Evolutionary conservation across 352 stramenopile genomes (phyloP).

Genomic region (Hyaloperonospora arabidopsidis): DNA sequence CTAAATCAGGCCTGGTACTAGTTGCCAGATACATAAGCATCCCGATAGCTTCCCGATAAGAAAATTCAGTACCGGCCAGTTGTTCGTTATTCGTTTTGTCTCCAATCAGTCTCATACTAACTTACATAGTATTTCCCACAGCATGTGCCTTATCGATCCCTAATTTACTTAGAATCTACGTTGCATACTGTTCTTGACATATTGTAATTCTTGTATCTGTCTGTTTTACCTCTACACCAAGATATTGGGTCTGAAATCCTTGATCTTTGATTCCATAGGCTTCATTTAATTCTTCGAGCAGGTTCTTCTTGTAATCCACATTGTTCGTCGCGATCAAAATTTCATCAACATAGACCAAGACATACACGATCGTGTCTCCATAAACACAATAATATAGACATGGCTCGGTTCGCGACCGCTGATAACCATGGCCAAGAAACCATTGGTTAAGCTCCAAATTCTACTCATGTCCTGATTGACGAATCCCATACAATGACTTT

Average conservation of each 20-base stretch:
- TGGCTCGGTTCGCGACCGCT: neutral
- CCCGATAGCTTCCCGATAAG: constrained; percentile 14
- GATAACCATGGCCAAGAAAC: neutral
- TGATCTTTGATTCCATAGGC: neutral
- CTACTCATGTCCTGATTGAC: neutral
- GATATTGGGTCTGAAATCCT: neutral
- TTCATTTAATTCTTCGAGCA: neutral
- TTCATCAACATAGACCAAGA: neutral
- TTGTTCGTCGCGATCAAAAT: neutral
- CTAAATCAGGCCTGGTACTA: neutral
- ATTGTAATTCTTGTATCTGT: neutral
- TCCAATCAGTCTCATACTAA: constrained; percentile 4
- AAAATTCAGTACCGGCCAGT: neutral
- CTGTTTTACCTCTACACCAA: neutral
- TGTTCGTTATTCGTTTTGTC: constrained; percentile 1
- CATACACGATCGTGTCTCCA: neutral
- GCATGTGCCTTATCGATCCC: constrained; percentile 1
- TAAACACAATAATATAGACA: neutral
- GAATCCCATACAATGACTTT: neutral
- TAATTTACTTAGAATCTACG: neutral
- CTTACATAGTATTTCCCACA: constrained; percentile 9
- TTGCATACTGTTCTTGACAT: neutral
- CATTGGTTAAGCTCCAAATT: neutral
- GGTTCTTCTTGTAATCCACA: neutral
- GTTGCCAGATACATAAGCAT: neutral